Evolutionary conservation across 768 basidiomycete species (phyloP), one percentile per base, ranked within the genome.

Genomic region (Lentinula aciculospora): DNA sequence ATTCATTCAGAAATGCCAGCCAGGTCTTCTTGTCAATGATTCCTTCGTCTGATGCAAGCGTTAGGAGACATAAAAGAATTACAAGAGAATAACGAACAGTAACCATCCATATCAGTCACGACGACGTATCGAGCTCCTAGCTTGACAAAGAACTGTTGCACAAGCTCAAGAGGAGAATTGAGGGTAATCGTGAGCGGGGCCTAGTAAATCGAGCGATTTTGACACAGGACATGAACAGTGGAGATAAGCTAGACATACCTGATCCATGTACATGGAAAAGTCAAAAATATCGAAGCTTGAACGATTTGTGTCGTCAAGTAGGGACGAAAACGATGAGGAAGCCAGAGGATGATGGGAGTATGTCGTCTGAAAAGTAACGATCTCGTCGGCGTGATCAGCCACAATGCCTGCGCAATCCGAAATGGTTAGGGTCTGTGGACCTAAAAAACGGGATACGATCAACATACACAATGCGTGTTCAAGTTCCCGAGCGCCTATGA

Each of bases 1-100:
- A 9, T 50, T 87, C 83, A 51, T 77, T 83, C 36, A 98, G 74
- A 72, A 96, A 96, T 6, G 82, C 87, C 27, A 98, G 81, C 94
- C 94, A 99, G 0, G 82, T 83, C 72, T 96, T 95, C 79, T 98
- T 98, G 69, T 94, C 88, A 56, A 99, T 89, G 9, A 95, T 78
- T 7, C 97, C 97, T 65, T 89, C 85, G 66, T 94, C 92, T 93
- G 65, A 9, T 58, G 15, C 12, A 31, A 8, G 17, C 4, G 61
- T 32, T 27, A 58, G 28, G 9, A 15, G 19, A 58, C 10, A 53
- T 49, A 25, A 55, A 49, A 46, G 15, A 31, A 44, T 0, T 7
- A 28, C 10, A 19, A 39, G 57, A 6, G 46, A n/a, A 25, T 7
- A 27, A 68, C 86, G 67, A 67, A 93, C 92, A 98, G 45, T 84